phyloP scores from a whole-genome alignment of 1,284 basidiomycete species.

The Puccinia sorghi region DNA sequence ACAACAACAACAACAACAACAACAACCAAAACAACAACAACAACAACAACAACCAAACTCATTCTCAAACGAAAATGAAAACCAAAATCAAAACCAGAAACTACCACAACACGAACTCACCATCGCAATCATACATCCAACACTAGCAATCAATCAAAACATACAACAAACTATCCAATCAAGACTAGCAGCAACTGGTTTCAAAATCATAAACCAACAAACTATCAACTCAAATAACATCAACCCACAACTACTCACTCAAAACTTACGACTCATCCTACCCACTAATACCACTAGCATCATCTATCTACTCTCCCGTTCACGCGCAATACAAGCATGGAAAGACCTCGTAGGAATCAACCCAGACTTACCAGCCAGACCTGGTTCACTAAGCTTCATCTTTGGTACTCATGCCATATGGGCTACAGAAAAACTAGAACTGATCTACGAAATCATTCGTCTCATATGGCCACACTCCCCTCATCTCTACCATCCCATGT shows the following conservation, averaged over 20 bases:
- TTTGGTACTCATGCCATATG: constrained; percentile 8
- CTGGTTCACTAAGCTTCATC: constrained; percentile 18
- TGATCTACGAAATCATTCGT: constrained; percentile 5
- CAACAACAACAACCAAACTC: no score
- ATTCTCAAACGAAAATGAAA: not conserved
- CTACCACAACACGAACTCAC: not conserved
- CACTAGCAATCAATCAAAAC: not conserved
- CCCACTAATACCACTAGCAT: not conserved
- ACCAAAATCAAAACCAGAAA: not conserved
- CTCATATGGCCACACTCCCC: constrained; percentile 13
- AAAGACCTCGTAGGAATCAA: constrained; percentile 30
- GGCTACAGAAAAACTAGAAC: constrained; percentile 13
- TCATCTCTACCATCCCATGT: not conserved
- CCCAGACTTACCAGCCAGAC: not conserved
- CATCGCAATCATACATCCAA: constrained; percentile 6
- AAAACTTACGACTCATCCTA: not conserved
- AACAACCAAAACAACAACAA: no score
- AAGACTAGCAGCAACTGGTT: constrained; percentile 16
- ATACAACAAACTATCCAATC: constrained; percentile 10
- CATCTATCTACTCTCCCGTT: constrained; percentile 9
- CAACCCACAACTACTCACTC: not conserved
- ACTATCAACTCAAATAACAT: not conserved
- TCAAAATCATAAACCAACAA: constrained; percentile 9
- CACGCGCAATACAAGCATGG: constrained; percentile 30
- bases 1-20: no score